Evolutionary conservation across 495 filamentous ascomycete genomes (phyloP).

Genomic region (Bathelium albidoporum): DNA sequence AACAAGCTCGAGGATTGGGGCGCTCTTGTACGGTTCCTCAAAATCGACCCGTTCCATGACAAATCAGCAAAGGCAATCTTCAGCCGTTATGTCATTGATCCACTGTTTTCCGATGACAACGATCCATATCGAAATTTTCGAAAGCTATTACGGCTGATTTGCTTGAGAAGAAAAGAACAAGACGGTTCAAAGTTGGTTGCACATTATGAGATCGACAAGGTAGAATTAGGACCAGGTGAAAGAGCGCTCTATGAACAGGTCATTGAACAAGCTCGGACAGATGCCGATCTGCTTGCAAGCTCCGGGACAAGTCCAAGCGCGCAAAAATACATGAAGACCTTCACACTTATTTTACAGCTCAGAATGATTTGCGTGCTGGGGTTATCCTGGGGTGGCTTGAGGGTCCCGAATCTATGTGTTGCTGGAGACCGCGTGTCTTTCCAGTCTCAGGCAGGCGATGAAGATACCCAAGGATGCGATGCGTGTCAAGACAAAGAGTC

Average conservation of each 20-base stretch:
- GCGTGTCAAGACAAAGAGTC: neutral
- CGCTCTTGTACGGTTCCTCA: neutral
- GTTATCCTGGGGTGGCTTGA: neutral
- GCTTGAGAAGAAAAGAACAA: neutral
- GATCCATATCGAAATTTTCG: neutral
- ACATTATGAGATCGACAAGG: neutral
- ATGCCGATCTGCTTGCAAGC: neutral
- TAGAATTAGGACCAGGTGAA: neutral
- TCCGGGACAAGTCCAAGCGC: neutral
- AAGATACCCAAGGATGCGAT: neutral
- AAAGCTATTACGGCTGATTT: neutral
- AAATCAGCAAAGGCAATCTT: neutral
- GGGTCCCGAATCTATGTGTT: neutral
- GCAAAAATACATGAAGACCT: neutral
- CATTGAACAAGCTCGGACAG: neutral
- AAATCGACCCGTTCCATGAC: neutral
- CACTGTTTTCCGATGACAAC: constrained; percentile 1
- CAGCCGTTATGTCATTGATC: neutral
- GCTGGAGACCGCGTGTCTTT: neutral
- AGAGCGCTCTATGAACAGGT: neutral
- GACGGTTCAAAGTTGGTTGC: neutral
- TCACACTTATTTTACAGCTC: constrained; percentile 1
- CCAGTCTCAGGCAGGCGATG: neutral
- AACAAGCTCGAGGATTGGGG: neutral
- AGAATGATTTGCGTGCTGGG: constrained; percentile 1